These are phyloP conservation scores for Leccinum pachyderme DNA, from an alignment of 1,284 basidiomycete genomes.

Conservation along the genomic window DNA sequence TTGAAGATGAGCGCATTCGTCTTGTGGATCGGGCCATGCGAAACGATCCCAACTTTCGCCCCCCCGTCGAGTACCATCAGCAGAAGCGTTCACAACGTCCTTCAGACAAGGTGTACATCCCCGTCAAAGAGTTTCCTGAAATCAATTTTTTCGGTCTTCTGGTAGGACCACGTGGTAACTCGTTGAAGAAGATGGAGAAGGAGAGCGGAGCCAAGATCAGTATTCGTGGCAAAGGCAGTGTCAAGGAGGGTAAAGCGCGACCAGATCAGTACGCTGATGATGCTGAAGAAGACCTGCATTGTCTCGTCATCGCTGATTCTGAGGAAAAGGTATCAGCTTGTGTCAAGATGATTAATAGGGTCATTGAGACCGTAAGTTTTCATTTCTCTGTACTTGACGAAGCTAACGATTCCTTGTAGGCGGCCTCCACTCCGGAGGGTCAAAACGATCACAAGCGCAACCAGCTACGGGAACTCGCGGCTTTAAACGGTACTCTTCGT, in stretches of 20 bases:
- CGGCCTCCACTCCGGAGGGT: constrained; percentile 97
- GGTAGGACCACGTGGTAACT: constrained; percentile 97
- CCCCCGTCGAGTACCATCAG: constrained; percentile 94
- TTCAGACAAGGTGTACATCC: constrained; percentile 98
- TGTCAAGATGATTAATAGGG: constrained; percentile 94
- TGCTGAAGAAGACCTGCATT: constrained; percentile 98
- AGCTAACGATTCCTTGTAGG: constrained; percentile 47
- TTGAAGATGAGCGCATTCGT: constrained; percentile 94
- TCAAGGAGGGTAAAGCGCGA: constrained; percentile 97
- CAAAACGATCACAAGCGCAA: constrained; percentile 99
- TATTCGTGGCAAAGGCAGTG: constrained; percentile 97
- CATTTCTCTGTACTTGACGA: background rate
- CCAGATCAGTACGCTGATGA: constrained; percentile 93
- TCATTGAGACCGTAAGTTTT: constrained; percentile 90
- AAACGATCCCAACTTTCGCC: constrained; percentile 95
- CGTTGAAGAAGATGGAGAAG: constrained; percentile 98
- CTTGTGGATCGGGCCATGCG: constrained; percentile 97
- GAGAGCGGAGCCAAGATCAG: constrained; percentile 98
- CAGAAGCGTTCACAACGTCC: constrained; percentile 89
- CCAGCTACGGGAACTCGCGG: constrained; percentile 96
- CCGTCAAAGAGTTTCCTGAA: constrained; percentile 99
- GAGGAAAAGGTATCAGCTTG: constrained; percentile 91
- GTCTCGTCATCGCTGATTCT: constrained; percentile 91
- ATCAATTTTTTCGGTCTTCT: constrained; percentile 99
- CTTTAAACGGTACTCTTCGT: constrained; percentile 96